Conservation (phyloP, 1,139 yeast species). For the Pichia kudriavzevii region DNA sequence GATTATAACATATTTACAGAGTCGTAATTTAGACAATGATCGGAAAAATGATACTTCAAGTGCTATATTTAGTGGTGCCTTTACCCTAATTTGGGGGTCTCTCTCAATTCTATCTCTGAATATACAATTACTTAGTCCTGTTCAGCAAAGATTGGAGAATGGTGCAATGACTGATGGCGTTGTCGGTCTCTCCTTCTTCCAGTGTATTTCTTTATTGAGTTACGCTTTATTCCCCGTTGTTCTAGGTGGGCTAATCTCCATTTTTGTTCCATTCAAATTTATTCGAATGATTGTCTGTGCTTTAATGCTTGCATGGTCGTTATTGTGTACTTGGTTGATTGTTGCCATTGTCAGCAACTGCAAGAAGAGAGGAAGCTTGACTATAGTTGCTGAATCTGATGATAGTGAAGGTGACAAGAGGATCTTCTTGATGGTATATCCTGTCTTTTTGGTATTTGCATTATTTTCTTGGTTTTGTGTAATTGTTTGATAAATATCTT, state of each 20-base stretch:
- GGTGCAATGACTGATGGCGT: conserved; percentile 26
- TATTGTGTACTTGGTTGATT: conserved; percentile 41
- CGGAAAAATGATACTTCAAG: conserved; percentile 26
- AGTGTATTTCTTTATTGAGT: conserved; percentile 75
- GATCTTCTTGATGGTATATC: conserved; percentile 67
- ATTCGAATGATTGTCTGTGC: conserved; percentile 48
- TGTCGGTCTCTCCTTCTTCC: conserved; percentile 48
- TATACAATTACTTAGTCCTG: conserved; percentile 54
- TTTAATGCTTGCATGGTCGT: conserved; percentile 61
- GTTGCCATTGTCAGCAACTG: conserved; percentile 29
- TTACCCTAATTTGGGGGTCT: conserved; percentile 51
- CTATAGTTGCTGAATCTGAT: conserved; percentile 10
- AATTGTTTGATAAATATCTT: conserved; percentile 33
- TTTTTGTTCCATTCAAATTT: conserved; percentile 47
- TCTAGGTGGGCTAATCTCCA: conserved; percentile 54
- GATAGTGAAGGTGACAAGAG: conserved; percentile 39
- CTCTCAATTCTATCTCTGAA: conserved; percentile 51
- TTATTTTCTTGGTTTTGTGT: conserved; percentile 74
- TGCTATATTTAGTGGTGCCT: conserved; percentile 57
- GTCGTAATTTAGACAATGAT: conserved; percentile 18
- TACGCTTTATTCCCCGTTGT: conserved; percentile 76
- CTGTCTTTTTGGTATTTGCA: conserved; percentile 68
- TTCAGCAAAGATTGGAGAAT: conserved; percentile 24
- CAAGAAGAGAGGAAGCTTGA: conserved; percentile 29
- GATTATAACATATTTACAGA: conserved; percentile 35